Percentiles rank a stretch among this genome's conserved stretches.
phyloP scores from a whole-genome alignment of 2,329 filamentous ascomycete species.

The Microdochium nivale region DNA sequence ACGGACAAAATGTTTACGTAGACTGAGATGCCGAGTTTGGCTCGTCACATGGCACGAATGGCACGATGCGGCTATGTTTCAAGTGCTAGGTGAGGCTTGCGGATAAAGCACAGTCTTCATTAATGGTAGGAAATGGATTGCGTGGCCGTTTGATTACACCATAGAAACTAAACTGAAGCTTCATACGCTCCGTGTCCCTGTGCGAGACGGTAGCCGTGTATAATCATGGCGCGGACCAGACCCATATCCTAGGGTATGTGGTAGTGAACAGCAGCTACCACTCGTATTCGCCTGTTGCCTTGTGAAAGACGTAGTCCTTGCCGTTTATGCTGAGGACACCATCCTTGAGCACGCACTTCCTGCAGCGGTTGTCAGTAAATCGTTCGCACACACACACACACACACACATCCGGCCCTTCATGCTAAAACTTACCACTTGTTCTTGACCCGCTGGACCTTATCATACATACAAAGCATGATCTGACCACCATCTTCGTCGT shows the following conservation, averaged over 20 bases:
- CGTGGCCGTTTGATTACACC: no score
- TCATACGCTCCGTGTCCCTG: no score
- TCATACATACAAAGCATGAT: conserved; percentile 99
- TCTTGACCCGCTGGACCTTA: conserved; percentile 98
- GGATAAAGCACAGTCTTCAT: no score
- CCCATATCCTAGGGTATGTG: not conserved
- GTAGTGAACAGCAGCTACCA: conserved; percentile 51
- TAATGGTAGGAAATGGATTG: no score
- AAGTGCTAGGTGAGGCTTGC: no score
- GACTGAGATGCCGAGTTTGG: no score
- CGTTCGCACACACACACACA: not conserved
- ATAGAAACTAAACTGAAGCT: no score
- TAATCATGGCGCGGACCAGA: not conserved
- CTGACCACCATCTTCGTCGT: conserved; percentile 76
- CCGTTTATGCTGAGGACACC: conserved; percentile 88
- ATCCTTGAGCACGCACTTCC: conserved; percentile 98
- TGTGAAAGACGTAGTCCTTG: conserved; percentile 97
- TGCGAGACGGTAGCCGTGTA: no score
- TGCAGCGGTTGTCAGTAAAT: conserved; percentile 24
- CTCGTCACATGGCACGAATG: no score
- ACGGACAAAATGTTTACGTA: no score
- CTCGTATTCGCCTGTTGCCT: conserved; percentile 94
- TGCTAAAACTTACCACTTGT: conserved; percentile 73
- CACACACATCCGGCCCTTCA: no score
- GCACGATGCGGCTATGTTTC: no score